Percentiles rank a stretch among this genome's conserved stretches.
phyloP scores from a whole-genome alignment of 345 rosid species.

The Clausena lansium region DNA sequence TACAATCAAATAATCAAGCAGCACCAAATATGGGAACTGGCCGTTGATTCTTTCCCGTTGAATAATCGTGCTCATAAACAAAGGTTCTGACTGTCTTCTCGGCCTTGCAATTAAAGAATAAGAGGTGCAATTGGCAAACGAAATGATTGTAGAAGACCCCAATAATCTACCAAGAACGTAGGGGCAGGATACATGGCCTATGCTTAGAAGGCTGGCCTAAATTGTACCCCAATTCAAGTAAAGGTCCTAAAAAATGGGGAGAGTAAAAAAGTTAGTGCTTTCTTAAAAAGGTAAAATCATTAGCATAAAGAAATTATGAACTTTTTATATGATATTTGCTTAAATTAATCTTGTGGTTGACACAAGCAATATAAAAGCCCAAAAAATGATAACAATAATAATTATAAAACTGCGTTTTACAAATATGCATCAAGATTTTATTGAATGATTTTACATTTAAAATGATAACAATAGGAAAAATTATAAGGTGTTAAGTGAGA shows the following conservation, averaged over 20 bases:
- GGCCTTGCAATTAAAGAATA: neutral
- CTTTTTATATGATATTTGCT: neutral
- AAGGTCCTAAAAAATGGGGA: neutral
- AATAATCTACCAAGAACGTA: neutral
- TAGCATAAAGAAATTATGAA: neutral
- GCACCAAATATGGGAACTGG: neutral
- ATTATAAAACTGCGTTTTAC: no score
- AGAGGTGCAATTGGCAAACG: neutral
- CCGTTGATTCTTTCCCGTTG: neutral
- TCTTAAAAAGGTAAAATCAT: neutral
- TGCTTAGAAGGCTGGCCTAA: neutral
- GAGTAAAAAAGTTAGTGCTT: neutral
- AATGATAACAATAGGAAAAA: neutral
- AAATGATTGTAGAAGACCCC: neutral
- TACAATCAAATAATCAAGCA: constrained; percentile 8
- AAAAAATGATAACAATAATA: no score
- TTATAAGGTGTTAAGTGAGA: neutral
- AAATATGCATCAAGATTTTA: no score
- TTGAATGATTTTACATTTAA: no score
- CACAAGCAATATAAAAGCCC: neutral
- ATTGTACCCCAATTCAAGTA: neutral
- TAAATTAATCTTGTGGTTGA: neutral
- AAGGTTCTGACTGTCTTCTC: neutral
- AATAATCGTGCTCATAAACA: neutral
- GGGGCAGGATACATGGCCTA: neutral